These are phyloP conservation scores for Dacryopinax spathularia DNA, from an alignment of 768 basidiomycete genomes.

Conservation along the genomic window DNA sequence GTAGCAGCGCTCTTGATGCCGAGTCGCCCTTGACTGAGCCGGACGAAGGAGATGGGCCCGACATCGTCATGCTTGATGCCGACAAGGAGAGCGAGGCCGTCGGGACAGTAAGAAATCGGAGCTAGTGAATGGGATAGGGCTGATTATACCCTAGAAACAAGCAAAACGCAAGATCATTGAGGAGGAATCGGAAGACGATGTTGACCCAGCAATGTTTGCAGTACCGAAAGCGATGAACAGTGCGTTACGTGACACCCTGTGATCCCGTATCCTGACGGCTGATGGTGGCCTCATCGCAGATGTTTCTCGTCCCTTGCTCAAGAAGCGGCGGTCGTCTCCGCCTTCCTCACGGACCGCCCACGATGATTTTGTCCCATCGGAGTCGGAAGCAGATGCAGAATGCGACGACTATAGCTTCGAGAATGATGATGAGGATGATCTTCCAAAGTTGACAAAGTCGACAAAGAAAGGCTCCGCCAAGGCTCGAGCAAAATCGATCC, in stretches of 20 bases:
- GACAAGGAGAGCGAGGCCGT: background rate
- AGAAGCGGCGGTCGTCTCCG: background rate
- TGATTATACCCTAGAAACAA: too few species aligned
- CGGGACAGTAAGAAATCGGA: background rate
- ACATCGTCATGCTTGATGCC: background rate
- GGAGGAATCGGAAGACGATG: conserved; percentile 11
- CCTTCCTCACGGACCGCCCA: background rate
- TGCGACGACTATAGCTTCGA: too few species aligned
- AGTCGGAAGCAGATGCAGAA: background rate
- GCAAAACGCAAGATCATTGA: conserved; percentile 11
- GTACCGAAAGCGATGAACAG: background rate
- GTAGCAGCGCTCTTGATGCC: background rate
- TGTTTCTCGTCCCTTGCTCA: background rate
- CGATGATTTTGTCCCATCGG: background rate
- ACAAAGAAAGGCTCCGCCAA: too few species aligned
- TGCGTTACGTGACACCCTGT: background rate
- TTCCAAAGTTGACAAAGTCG: background rate
- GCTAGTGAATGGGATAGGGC: too few species aligned
- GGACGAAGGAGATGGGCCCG: background rate
- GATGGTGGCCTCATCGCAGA: background rate
- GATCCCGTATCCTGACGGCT: background rate
- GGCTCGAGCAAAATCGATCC: too few species aligned
- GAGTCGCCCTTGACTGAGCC: conserved; percentile 1
- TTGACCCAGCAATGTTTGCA: background rate
- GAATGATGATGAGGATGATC: background rate